phyloP scores from a whole-genome alignment of 768 basidiomycete genomes.

The Tulasnella sp. region DNA sequence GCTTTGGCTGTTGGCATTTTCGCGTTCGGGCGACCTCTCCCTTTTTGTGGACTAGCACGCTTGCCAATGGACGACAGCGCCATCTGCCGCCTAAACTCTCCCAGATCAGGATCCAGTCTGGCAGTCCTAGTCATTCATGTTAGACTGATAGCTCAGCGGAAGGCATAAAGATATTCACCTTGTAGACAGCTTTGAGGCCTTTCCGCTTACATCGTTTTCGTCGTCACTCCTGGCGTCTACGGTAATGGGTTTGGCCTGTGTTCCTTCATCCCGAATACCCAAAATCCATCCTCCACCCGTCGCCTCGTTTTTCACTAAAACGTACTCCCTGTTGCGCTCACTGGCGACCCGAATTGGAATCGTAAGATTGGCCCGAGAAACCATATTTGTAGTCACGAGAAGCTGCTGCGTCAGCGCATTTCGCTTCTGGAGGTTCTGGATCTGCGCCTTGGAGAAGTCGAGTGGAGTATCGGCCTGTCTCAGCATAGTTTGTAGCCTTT shows the following conservation, averaged over 20 bases:
- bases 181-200: background rate
- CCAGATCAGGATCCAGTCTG: slow-evolving; percentile 47
- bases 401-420: slow-evolving; percentile 91
- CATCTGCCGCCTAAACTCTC: slow-evolving; percentile 47
- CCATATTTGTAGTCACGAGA: slow-evolving; percentile 80
- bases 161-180: slow-evolving; percentile 37
- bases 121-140: slow-evolving; percentile 7
- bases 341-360: slow-evolving; percentile 93
- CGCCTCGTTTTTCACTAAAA: slow-evolving; percentile 87
- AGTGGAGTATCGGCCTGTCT: slow-evolving; percentile 64
- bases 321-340: slow-evolving; percentile 87
- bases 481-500: slow-evolving; percentile 85
- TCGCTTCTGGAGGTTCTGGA: slow-evolving; percentile 76
- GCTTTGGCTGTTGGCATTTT: slow-evolving; percentile 26
- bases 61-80: slow-evolving; percentile 48
- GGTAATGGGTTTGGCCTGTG: slow-evolving; percentile 71
- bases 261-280: slow-evolving; percentile 81
- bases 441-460: slow-evolving; percentile 96
- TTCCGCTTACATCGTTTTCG: slow-evolving; percentile 31
- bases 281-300: slow-evolving; percentile 87
- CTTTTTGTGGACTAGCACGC: slow-evolving; percentile 35
- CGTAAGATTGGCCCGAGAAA: slow-evolving; percentile 78
- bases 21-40: slow-evolving; percentile 25
- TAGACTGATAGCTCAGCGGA: background rate
- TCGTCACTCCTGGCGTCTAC: slow-evolving; percentile 50